These are phyloP conservation scores for Phalaenopsis hybrid DNA, from an alignment of 116 monocot species.

Conservation along the genomic window DNA sequence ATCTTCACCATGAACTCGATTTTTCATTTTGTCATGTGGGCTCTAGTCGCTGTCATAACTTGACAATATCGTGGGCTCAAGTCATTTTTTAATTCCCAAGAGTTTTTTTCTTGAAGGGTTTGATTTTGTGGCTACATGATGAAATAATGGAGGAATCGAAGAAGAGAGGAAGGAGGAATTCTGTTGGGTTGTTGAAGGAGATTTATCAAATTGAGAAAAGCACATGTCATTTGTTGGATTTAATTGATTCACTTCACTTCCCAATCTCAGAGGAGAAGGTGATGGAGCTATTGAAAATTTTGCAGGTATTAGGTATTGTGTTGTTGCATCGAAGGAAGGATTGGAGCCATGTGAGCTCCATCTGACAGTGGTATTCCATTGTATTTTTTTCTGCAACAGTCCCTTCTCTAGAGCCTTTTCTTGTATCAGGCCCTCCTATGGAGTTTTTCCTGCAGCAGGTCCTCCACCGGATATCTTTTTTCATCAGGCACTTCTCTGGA, in stretches of 20 bases:
- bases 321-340: slow-evolving; percentile 16
- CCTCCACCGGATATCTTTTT: too few relatives aligned
- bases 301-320: slow-evolving; percentile 6
- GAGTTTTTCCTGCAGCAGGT: too few relatives aligned
- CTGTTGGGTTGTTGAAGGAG: slow-evolving; percentile 29
- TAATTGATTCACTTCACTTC: slow-evolving; percentile 16
- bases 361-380: slow-evolving; percentile 27
- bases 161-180: slow-evolving; percentile 27
- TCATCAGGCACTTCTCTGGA: too few relatives aligned
- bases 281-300: neutral
- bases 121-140: slow-evolving; percentile 14
- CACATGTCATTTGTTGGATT: slow-evolving; percentile 16
- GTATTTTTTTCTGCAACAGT: slow-evolving; percentile 20
- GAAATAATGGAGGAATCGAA: slow-evolving; percentile 27
- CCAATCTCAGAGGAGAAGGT: slow-evolving; percentile 23
- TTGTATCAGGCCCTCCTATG: too few relatives aligned
- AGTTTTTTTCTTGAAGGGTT: slow-evolving; percentile 17
- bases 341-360: slow-evolving; percentile 22
- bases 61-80: slow-evolving; percentile 25
- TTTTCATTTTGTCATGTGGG: slow-evolving; percentile 37
- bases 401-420: too few relatives aligned
- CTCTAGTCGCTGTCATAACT: slow-evolving; percentile 31
- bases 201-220: slow-evolving; percentile 26
- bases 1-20: slow-evolving; percentile 31
- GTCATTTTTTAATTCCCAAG: slow-evolving; percentile 22